Base-by-base conservation (phyloP, 345 rosid species). In the Aquilaria sinensis region DNA sequence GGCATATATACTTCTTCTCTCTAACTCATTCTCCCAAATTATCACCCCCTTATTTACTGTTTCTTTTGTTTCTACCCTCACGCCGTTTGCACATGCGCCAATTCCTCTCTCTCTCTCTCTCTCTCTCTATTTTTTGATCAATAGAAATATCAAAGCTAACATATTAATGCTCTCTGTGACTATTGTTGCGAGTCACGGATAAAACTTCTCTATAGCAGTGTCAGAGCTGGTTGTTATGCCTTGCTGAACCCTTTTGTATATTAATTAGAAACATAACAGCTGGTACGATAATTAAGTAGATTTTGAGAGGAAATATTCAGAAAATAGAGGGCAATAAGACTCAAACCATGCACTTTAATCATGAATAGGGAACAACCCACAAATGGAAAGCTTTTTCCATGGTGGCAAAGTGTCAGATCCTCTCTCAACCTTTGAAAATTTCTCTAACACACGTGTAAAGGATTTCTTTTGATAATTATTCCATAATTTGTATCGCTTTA, bases 1-100 rank as follows among this genome's bases (percentile, higher is more conserved):
- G 9, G 46, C 23, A 23, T 45, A 15, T 60, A 57, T 61, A 32
- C 58, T 49, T 65, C 58, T 49, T 65, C 66, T 62, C 57, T 29
- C 13, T 5, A 5, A 3, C 53, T 53, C 43, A 5, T 52, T 56
- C 5, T 67, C 63, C 58, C 65, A 62, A 58, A 46, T 71, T 66
- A 23, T 64, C 66, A 12, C 23, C 23, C 23, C 23, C 23, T 55
- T 49, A 46, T 52, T 58, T 10, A 49, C 50, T 57, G 47, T 50
- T 57, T 37, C 64, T 8, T 50, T 57, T 61, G 30, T 30, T 46
- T 51, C 56, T 23, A 50, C 57, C 23, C 23, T 1, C 9, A 33
- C 11, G 30, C 29, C 16, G 10, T 5, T 51, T 8, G 60, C 2
- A 48, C 13, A 30, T 37, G 15, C 29, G 6, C 12, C n/a, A 47